These are phyloP conservation scores for Lactarius evosmus DNA, from an alignment of 768 basidiomycete species.

Conservation along the genomic window DNA sequence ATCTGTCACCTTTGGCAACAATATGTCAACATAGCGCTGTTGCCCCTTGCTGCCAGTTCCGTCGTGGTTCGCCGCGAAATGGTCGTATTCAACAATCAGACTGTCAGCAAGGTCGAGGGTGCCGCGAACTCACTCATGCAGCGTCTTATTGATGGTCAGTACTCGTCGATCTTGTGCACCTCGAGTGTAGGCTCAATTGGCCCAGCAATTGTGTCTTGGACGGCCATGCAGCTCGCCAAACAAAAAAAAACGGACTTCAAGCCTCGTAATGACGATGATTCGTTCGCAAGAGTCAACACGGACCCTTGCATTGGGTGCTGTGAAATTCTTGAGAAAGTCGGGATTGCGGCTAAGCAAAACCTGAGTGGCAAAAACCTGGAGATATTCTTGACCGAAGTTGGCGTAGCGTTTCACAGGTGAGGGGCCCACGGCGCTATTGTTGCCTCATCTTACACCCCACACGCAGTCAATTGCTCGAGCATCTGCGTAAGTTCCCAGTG, in stretches of 20 bases:
- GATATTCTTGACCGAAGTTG: slow-evolving; percentile 88
- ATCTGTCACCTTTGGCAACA: slow-evolving; percentile 97
- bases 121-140: slow-evolving; percentile 78
- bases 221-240: slow-evolving; percentile 73
- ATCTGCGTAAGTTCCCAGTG: slow-evolving; percentile 93
- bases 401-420: slow-evolving; percentile 89
- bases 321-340: slow-evolving; percentile 77
- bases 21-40: slow-evolving; percentile 85
- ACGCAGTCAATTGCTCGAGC: slow-evolving; percentile 81
- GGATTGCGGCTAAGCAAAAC: slow-evolving; percentile 68
- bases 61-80: slow-evolving; percentile 90
- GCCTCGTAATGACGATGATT: slow-evolving; percentile 92
- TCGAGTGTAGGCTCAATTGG: neutral
- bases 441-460: slow-evolving; percentile 1
- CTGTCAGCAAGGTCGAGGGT: slow-evolving; percentile 79
- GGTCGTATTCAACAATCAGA: slow-evolving; percentile 87
- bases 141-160: slow-evolving; percentile 75
- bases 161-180: neutral
- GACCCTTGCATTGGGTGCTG: slow-evolving; percentile 89
- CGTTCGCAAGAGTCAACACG: slow-evolving; percentile 91
- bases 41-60: slow-evolving; percentile 81
- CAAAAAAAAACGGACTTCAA: slow-evolving; percentile 98
- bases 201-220: slow-evolving; percentile 69
- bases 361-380: slow-evolving; percentile 93
- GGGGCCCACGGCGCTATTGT: slow-evolving; percentile 16